Conservation (phyloP, 306 rosid genomes). For the Dalbergia cultrata region DNA sequence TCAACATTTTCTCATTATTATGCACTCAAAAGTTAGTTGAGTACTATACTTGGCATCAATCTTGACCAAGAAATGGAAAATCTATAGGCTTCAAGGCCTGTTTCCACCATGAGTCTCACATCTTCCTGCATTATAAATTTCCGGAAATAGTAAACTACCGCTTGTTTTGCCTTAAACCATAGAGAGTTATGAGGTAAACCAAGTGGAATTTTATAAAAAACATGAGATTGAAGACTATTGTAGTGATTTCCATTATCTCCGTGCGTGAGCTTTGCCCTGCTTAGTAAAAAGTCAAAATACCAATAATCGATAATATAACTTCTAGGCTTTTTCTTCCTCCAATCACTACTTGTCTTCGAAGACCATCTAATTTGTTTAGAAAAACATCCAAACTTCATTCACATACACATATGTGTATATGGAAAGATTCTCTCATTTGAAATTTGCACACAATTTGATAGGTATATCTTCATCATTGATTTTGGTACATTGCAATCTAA, state of each 20-base stretch:
- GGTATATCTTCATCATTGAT: no score
- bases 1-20: not conserved
- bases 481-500: no score
- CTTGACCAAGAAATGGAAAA: conserved; percentile 92
- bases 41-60: conserved; percentile 68
- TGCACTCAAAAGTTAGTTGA: not conserved
- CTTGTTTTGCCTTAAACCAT: no score
- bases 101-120: conserved; percentile 39
- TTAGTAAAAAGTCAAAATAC: no score
- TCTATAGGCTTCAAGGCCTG: conserved; percentile 63
- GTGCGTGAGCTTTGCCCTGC: not conserved
- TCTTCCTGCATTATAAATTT: conserved; percentile 65
- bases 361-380: not conserved
- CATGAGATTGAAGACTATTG: not conserved
- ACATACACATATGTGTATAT: no score
- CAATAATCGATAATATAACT: no score
- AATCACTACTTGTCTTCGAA: not conserved
- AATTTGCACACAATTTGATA: no score
- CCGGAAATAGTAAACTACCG: no score
- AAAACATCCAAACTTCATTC: no score
- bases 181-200: not conserved
- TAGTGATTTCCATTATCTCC: not conserved
- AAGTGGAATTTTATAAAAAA: not conserved
- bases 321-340: not conserved
- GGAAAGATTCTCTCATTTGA: no score